phyloP scores from a whole-genome alignment of 2,329 filamentous ascomycete species.

The Ophiosphaerella herpotricha region DNA sequence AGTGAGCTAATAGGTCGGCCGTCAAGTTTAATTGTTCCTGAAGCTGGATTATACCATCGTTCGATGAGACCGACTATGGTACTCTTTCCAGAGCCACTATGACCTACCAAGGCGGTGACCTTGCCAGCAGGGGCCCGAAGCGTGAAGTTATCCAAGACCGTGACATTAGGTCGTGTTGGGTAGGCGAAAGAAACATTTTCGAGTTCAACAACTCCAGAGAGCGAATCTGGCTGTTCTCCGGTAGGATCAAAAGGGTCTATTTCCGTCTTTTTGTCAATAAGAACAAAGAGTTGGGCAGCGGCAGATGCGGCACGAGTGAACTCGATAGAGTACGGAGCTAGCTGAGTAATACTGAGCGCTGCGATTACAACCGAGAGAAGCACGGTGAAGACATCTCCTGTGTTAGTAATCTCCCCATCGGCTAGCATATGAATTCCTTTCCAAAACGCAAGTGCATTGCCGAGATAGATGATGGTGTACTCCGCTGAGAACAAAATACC shows the following conservation, averaged over 20 bases:
- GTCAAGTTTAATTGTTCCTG: constrained; percentile 12
- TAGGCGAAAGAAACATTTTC: constrained; percentile 45
- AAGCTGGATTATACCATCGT: constrained; percentile 38
- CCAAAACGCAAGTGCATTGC: constrained; percentile 69
- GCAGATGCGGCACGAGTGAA: constrained; percentile 19
- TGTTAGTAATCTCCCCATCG: constrained; percentile 49
- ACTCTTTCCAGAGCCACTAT: constrained; percentile 50
- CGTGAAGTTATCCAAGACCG: constrained; percentile 40
- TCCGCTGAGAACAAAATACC: constrained; percentile 63
- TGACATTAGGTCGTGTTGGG: constrained; percentile 44
- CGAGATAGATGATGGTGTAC: constrained; percentile 68
- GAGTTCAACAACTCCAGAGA: not conserved
- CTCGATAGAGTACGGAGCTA: constrained; percentile 14
- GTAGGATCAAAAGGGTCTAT: constrained; percentile 15
- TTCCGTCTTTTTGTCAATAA: constrained; percentile 13
- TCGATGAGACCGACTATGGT: constrained; percentile 48
- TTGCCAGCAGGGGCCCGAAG: constrained; percentile 41
- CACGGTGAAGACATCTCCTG: constrained; percentile 71
- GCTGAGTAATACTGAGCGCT: constrained; percentile 55
- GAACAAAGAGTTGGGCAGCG: constrained; percentile 13
- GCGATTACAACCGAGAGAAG: constrained; percentile 86
- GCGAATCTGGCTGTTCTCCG: constrained; percentile 7
- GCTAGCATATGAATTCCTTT: constrained; percentile 53
- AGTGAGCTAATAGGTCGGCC: constrained; percentile 15
- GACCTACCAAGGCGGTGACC: constrained; percentile 50